Evolutionary conservation across 1,284 basidiomycete species (phyloP), one percentile per base, ranked within the genome.

Genomic region (Sanghuangporus sanghuang): DNA sequence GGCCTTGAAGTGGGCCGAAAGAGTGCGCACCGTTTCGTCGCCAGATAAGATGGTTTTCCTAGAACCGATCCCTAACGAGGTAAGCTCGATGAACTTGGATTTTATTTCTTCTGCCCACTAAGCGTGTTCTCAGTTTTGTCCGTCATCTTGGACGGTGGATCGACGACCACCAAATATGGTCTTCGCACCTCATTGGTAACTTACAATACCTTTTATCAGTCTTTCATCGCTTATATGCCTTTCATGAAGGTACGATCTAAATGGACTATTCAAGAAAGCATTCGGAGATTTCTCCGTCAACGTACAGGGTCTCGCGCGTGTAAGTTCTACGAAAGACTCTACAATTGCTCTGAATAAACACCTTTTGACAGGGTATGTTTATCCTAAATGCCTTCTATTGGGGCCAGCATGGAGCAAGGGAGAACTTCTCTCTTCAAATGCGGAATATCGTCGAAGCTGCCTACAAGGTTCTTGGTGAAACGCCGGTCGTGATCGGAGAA

Each of bases 41-140:
- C 74, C 74, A 8, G 80, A 85, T n/a, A 92, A 91, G 74, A 76
- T 93, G 67, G 76, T 90, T 0, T 90, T 95, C 67, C 79, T 90
- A 1, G 95, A 95, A 70, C 83, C 90, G 12, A 89, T 98, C 65
- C 95, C 95, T 6, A 97, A 98, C 70, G 95, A 98, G 79, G 92
- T 92, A 48, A 6, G 77, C 16, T 69, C 9, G 5, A n/a, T 44
- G 58, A 14, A 52, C 9, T 16, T 50, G 14, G 49, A 35, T 23
- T 23, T 52, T 27, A 38, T 3, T 3, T 3, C 18, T 55, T 42
- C 7, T 38, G 40, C 54, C 49, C 35, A 50, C 40, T 53, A 11
- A 7, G 42, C 62, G 11, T 48, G 32, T 39, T 44, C 50, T 61
- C 18, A 93, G 90, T 92, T 88, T 69, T 93, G 92, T 70, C 92